Base-by-base conservation (phyloP, 768 basidiomycete species). In the Pulveroboletus sp. region DNA sequence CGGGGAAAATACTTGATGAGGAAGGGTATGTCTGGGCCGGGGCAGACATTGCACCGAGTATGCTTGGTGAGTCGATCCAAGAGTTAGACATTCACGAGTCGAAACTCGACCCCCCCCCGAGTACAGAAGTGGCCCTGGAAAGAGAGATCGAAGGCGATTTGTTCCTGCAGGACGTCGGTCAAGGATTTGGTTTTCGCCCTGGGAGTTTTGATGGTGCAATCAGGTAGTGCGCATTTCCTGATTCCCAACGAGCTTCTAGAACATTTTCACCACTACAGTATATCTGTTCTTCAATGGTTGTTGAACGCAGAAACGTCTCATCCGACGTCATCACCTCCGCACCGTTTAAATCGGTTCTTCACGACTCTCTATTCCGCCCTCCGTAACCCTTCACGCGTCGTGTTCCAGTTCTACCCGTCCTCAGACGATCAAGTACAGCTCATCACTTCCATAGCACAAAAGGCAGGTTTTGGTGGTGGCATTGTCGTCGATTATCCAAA, bases 271-370 rank as follows among this genome's bases (percentile, higher is more conserved):
- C 17, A 39, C 31, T n/a, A 15, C 62, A 98, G 95, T 63, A 89
- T 99, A 61, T 99, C 96, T 24, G 95, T 97, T n/a, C 74, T 99
- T 6, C 96, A 99, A 72, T 99, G 96, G 96, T 76, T 99, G 3
- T 77, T 97, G 50, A 99, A 97, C 67, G 94, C 95, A 24, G 96
- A 98, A 67, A 89, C 93, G 27, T 85, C 92, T 6, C 86, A 85
- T 63, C 88, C 81, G 49, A 92, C 85, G 41, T 94, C 90, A 50
- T 94, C 91, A 40, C 94, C 85, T 14, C 93, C 85, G 10, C 90
- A 86, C 67, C 89, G 83, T 59, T 80, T 85, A 49, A 83, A 75
- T 55, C 88, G 83, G 51, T 99, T 92, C 78, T 99, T 93, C 76
- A 94, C 89, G 30, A 93, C 93, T 9, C 76, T 95, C 26, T 87